Base-by-base conservation (phyloP, 1,139 yeast species). In the Debaryomycetaceae sp. region DNA sequence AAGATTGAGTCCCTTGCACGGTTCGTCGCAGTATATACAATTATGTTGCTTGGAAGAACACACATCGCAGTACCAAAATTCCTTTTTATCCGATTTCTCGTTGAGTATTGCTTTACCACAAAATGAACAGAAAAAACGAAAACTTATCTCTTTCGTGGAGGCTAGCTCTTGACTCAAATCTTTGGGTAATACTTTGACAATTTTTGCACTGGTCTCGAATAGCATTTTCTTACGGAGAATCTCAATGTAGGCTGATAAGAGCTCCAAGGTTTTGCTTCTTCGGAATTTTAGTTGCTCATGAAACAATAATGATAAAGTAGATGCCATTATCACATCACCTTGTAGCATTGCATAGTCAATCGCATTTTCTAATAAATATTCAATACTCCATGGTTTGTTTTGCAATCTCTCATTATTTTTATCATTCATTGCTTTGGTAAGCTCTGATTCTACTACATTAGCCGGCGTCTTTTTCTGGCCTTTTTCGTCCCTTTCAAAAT, bases 61-160 rank as follows among this genome's bases (percentile, higher is more conserved):
- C 37, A 73, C 74, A 43, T 83, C 89, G 66, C 97, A 91, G 60
- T 83, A 87, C 96, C 97, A 90, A 54, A 76, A 84, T 0, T 95
- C 96, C 54, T 34, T 40, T 34, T 63, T 68, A 56, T 80, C 83
- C 13, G 83, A 71, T 8, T 63, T 61, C 51, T 87, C 95, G 58
- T 88, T 89, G 5, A 80, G 65, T 13, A 90, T 66, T 5, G 88
- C 71, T 42, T 78, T 72, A 36, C 75, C 71, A 62, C 97, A 91
- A 50, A 74, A 69, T 38, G 80, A 81, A 60, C 98, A 91, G 52
- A 78, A 81, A 23, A 83, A 72, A 49, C 87, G 75, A 31, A 87
- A 65, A 22, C 78, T 73, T 0, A 88, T 78, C 11, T 81, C 81
- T 20, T 76, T 75, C 44, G 72, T 69, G 6, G 81, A 79, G 40